Conservation (phyloP, 345 rosid genomes). For the Citropsis articulata region DNA sequence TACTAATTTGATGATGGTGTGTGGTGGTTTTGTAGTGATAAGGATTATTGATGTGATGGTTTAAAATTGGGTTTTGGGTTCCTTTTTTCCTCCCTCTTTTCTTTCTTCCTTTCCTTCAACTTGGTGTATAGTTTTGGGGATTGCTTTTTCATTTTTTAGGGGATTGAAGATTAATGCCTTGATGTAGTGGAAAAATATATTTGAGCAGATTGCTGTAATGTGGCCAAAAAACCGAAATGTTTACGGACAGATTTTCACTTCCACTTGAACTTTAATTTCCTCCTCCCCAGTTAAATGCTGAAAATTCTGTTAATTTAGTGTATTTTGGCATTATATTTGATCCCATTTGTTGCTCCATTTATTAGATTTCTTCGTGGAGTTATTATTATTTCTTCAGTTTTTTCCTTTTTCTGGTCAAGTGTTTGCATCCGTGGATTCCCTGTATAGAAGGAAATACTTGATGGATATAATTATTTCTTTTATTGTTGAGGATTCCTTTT, state of each 20-base stretch:
- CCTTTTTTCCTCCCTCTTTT: neutral
- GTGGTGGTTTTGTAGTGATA: slow-evolving; percentile 16
- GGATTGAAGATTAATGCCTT: slow-evolving; percentile 1
- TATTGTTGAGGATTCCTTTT: neutral
- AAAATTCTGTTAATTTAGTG: slow-evolving; percentile 10
- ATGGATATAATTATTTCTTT: neutral
- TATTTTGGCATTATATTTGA: slow-evolving; percentile 5
- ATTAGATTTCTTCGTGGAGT: neutral
- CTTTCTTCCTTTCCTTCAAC: neutral
- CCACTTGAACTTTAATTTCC: slow-evolving; percentile 5
- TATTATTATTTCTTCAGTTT: neutral
- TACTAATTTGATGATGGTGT: slow-evolving; percentile 19
- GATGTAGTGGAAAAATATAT: neutral
- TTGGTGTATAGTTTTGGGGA: slow-evolving; percentile 18
- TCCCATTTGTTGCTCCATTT: neutral
- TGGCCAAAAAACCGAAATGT: neutral
- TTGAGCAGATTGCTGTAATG: neutral
- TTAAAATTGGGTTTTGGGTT: slow-evolving; percentile 3
- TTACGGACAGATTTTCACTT: neutral
- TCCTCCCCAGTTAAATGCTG: neutral
- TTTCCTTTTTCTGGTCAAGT: neutral
- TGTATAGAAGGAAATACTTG: neutral
- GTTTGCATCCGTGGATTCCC: neutral
- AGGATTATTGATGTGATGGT: slow-evolving; percentile 4
- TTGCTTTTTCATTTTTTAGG: slow-evolving; percentile 10